Base-by-base conservation (phyloP, 1,284 basidiomycete genomes). In the Agroathelia rolfsii region DNA sequence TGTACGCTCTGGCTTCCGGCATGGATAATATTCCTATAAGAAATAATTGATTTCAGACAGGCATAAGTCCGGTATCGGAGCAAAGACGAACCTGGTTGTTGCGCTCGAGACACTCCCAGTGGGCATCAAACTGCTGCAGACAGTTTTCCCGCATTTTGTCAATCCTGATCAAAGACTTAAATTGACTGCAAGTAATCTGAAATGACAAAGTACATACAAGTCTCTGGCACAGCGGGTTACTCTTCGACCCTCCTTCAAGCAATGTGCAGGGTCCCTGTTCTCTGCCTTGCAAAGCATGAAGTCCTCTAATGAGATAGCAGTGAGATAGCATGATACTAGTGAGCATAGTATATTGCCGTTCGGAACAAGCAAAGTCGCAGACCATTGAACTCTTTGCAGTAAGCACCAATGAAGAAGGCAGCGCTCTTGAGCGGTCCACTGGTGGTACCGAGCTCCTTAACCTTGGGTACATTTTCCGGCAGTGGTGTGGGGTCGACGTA, bases 211-310 rank as follows among this genome's bases (percentile, higher is more conserved):
- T 13, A 76, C 90, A 57, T 50, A 96, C 94, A 98, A 51, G 55
- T 97, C 92, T 32, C 82, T 79, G 30, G 93, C 86, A 58, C 95
- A 99, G 48, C 95, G 72, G 35, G 95, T 98, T 39, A 98, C 94
- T 50, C 89, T 79, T 46, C 95, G 65, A 17, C 95, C 95, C 59
- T 98, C 95, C 68, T 87, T 85, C 59, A 98, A 59, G 61, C 95
- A 99, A 59, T 95, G 89, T 21, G 59, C 89, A 9, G 95, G 89
- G 54, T 96, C 81, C 14, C 73, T 70, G 54, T 75, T 82, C 66
- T 97, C 92, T 30, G 75, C 67, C 67, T 98, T 98, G 76, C 95
- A 98, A 37, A 97, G 82, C 90, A 99, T 96, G 53, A 97, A 98
- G 66, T 99, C 94, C 75, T 96, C 92, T 95, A 52, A n/a, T n/a